phyloP scores from a whole-genome alignment of 1,139 yeast genomes.

The Zygoascus meyerae region DNA sequence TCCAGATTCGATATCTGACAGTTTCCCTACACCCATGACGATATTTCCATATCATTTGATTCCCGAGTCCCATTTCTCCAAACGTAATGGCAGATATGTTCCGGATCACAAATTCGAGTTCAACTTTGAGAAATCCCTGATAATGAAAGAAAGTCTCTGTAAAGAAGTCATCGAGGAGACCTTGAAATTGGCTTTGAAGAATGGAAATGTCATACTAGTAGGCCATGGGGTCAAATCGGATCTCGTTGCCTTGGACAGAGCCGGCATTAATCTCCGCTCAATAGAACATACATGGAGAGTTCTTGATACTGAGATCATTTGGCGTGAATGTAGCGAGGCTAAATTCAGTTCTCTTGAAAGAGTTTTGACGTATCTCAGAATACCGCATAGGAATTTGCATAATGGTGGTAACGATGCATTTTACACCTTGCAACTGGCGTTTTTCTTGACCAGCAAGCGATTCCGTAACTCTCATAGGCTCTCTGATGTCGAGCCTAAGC shows the following conservation, averaged over 20 bases:
- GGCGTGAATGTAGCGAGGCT: slow-evolving; percentile 40
- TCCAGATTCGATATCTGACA: too few species aligned
- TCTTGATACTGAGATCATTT: slow-evolving; percentile 52
- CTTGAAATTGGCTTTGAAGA: neutral
- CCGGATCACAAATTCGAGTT: slow-evolving; percentile 56
- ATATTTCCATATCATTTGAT: slow-evolving; percentile 52
- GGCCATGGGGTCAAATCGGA: slow-evolving; percentile 71
- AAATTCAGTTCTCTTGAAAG: slow-evolving; percentile 47
- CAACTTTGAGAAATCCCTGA: slow-evolving; percentile 1
- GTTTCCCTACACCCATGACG: slow-evolving; percentile 27
- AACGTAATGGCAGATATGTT: slow-evolving; percentile 53
- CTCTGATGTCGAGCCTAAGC: neutral
- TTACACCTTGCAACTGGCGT: slow-evolving; percentile 51
- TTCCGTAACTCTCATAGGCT: neutral
- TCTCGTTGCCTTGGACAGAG: slow-evolving; percentile 43
- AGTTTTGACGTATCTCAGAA: slow-evolving; percentile 44
- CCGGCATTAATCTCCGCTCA: slow-evolving; percentile 46
- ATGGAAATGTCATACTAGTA: slow-evolving; percentile 41
- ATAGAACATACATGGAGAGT: slow-evolving; percentile 18
- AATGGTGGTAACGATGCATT: slow-evolving; percentile 85
- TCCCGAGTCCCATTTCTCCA: slow-evolving; percentile 44
- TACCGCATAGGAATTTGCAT: slow-evolving; percentile 62
- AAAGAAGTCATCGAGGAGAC: slow-evolving; percentile 11
- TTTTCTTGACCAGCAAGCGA: neutral
- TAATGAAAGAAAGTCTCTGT: neutral